A percentile compares a stretch with the other conserved stretches of the same genome.
Evolutionary conservation across 2,329 filamentous ascomycete species (phyloP).

Genomic region (Paradendryphiella salina): DNA sequence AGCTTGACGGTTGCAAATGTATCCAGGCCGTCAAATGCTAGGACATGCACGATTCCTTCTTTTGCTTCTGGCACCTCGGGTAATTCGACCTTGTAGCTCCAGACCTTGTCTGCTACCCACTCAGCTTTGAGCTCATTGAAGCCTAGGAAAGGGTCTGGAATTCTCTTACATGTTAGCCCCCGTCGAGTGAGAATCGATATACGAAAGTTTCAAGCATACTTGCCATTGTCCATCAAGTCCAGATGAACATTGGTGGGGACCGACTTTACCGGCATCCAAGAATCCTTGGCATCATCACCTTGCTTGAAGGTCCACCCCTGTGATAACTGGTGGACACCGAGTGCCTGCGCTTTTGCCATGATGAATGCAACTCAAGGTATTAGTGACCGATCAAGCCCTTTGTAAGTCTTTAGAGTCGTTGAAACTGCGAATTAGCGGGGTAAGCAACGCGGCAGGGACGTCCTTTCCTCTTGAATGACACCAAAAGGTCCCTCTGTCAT

Average conservation of each 20-base stretch:
- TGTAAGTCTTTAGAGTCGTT: constrained; percentile 5
- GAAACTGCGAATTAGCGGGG: constrained; percentile 14
- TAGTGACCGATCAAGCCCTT: constrained; percentile 1
- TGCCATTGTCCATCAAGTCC: constrained; percentile 52
- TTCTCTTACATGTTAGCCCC: constrained; percentile 40
- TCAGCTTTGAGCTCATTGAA: constrained; percentile 56
- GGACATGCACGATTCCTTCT: constrained; percentile 47
- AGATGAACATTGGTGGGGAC: constrained; percentile 56
- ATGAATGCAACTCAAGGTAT: constrained; percentile 3
- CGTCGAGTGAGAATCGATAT: background rate
- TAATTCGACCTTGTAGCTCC: constrained; percentile 53
- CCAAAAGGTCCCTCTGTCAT: constrained; percentile 16
- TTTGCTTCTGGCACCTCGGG: constrained; percentile 36
- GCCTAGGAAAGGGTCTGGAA: constrained; percentile 55
- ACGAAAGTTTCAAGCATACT: constrained; percentile 39
- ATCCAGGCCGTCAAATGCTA: constrained; percentile 67
- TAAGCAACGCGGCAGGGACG: constrained; percentile 11
- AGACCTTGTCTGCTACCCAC: constrained; percentile 55
- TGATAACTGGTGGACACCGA: constrained; percentile 39
- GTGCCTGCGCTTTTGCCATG: constrained; percentile 35
- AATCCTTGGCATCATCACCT: constrained; percentile 46
- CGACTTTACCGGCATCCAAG: constrained; percentile 51
- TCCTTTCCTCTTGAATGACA: constrained; percentile 12
- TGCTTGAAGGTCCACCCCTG: constrained; percentile 54
- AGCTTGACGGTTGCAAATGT: constrained; percentile 64